Conservation (phyloP, 768 basidiomycete genomes). For the Psilocybe subaeruginosa region DNA sequence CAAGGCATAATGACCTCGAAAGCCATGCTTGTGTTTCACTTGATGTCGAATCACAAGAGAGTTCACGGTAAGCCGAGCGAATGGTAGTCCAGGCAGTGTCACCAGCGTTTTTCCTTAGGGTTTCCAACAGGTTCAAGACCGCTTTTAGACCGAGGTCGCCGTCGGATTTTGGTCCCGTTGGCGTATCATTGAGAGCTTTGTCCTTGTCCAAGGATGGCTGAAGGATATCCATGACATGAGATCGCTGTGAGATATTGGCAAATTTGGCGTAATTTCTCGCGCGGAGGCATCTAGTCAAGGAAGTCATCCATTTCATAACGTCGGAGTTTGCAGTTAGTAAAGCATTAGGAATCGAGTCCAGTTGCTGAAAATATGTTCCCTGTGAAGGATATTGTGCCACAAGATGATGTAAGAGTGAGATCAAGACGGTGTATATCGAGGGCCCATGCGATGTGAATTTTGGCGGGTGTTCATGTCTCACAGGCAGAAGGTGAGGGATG, state of each 20-base stretch:
- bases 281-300: slow-evolving; percentile 55
- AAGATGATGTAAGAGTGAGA: slow-evolving; percentile 63
- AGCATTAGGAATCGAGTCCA: slow-evolving; percentile 40
- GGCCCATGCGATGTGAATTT: slow-evolving; percentile 10
- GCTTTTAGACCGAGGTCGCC: slow-evolving; percentile 38
- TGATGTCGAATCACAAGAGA: slow-evolving; percentile 42
- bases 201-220: slow-evolving; percentile 7
- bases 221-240: slow-evolving; percentile 25
- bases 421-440: slow-evolving; percentile 36
- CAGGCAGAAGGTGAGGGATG: slow-evolving; percentile 59
- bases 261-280: slow-evolving; percentile 57
- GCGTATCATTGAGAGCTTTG: background rate
- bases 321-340: slow-evolving; percentile 40
- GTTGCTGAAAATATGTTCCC: slow-evolving; percentile 49
- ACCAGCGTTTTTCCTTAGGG: slow-evolving; percentile 52
- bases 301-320: slow-evolving; percentile 52
- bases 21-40: slow-evolving; percentile 51
- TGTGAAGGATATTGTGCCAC: slow-evolving; percentile 68
- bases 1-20: slow-evolving; percentile 47
- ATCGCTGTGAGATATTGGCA: slow-evolving; percentile 42
- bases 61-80: slow-evolving; percentile 65
- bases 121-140: slow-evolving; percentile 44
- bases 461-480: slow-evolving; percentile 32
- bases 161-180: background rate
- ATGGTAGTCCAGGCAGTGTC: slow-evolving; percentile 61